Evolutionary conservation across 1,284 basidiomycete species (phyloP).

Genomic region (Malassezia furfur): DNA sequence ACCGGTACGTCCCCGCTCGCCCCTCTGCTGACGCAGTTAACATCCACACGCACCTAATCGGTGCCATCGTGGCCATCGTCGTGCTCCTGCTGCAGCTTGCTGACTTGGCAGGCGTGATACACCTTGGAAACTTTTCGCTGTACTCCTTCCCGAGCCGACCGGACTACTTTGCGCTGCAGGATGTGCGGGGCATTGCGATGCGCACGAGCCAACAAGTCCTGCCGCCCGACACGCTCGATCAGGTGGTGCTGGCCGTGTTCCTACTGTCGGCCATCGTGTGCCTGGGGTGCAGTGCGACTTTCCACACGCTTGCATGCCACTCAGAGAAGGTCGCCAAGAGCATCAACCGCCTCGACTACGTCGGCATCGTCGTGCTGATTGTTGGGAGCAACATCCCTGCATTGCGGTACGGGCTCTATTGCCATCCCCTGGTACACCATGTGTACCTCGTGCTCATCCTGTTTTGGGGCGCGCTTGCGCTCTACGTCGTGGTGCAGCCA

Average conservation of each 20-base stretch:
- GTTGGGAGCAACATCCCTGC: constrained; percentile 68
- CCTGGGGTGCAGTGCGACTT: constrained; percentile 64
- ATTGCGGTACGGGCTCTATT: constrained; percentile 46
- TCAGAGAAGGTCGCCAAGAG: constrained; percentile 54
- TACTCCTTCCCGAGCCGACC: neutral
- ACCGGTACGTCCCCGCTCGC: constrained; percentile 23
- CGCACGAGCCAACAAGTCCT: neutral
- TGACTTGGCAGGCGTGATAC: constrained; percentile 22
- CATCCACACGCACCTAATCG: constrained; percentile 76
- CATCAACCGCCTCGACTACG: constrained; percentile 38
- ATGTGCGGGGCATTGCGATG: neutral
- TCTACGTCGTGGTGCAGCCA: constrained; percentile 69
- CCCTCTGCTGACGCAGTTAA: constrained; percentile 57
- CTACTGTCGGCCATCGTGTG: constrained; percentile 66
- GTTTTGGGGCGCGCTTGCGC: constrained; percentile 58
- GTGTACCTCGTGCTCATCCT: constrained; percentile 52
- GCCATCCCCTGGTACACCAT: constrained; percentile 30
- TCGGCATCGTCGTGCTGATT: constrained; percentile 55
- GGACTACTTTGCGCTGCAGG: neutral
- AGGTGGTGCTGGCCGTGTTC: constrained; percentile 60
- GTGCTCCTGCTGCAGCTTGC: constrained; percentile 50
- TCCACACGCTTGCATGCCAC: constrained; percentile 68
- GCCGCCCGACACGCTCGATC: constrained; percentile 58
- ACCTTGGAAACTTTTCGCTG: neutral
- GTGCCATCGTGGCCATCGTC: constrained; percentile 59